Evolutionary conservation across 176 grass and related monocot genomes (phyloP).

Genomic region (Tillandsia leiboldiana): DNA sequence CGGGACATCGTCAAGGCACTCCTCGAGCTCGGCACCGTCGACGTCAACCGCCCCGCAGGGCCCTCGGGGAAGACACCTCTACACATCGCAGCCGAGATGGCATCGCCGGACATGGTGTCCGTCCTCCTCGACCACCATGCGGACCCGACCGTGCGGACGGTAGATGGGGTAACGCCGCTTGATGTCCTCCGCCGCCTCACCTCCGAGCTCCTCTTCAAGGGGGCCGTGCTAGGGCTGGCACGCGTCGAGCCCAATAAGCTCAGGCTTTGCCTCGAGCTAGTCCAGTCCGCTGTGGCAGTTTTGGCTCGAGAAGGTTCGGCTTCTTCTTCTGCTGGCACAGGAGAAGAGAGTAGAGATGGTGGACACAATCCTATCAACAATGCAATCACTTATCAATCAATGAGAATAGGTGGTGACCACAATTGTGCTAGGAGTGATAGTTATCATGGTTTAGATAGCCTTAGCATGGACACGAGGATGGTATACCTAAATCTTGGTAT

Average conservation of each 20-base stretch:
- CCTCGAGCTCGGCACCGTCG: conserved; percentile 85
- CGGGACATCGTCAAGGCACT: conserved; percentile 96
- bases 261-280: conserved; percentile 87
- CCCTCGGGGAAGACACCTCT: conserved; percentile 70
- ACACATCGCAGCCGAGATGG: conserved; percentile 86
- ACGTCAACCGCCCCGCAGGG: conserved; percentile 74
- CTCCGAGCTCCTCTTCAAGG: conserved; percentile 99
- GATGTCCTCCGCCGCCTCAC: conserved; percentile 85
- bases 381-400: conserved; percentile 26
- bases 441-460: conserved; percentile 69
- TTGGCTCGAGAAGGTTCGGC: conserved; percentile 62
- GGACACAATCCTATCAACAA: conserved; percentile 45
- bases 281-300: conserved; percentile 83
- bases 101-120: conserved; percentile 84
- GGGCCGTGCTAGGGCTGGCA: conserved; percentile 67
- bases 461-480: conserved; percentile 88
- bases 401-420: conserved; percentile 29
- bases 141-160: conserved; percentile 67
- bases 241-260: conserved; percentile 98
- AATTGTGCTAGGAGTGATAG: conserved; percentile 26
- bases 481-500: conserved; percentile 94
- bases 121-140: conserved; percentile 98
- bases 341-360: not conserved
- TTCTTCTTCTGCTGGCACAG: not conserved
- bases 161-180: conserved; percentile 70